Base-by-base conservation (phyloP, 2,329 filamentous ascomycete genomes). In the Apiospora marii region DNA sequence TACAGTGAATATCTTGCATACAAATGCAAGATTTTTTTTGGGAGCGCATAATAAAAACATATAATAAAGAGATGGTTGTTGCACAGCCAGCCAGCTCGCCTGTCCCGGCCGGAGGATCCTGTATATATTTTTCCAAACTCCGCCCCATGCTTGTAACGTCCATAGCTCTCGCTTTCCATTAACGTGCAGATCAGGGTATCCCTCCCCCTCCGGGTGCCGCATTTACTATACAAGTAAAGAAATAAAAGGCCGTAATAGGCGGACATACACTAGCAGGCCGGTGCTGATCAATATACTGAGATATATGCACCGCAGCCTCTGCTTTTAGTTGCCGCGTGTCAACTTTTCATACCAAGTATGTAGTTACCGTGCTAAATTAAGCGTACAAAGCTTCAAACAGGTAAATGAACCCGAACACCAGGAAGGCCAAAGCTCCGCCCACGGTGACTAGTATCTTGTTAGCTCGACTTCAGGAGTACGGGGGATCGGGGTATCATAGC, bases 331-430 rank as follows among this genome's bases (percentile, higher is more conserved):
- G 19, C 58, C 30, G 34, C 13, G 3, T 41, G 22, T 41, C 19
- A n/a, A 14, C 34, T 22, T 13, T n/a, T n/a, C 34, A 24, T 64
- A 64, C 34, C 34, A 19, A 41, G 22, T 51, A 51, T 27, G 53
- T 68, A 61, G 53, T n/a, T 30, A n/a, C 8, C 19, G 22, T 34
- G 58, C 58, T 41, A n/a, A 41, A 41, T 74, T 83, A 89, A 70
- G 83, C 83, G 79, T 90, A 91, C 79, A 95, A 85, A 19, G 93
- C 92, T 83, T 98, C 96, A 74, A 95, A 86, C 49, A 97, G 85
- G 84, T 99, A 99, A 77, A 99, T 95, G 77, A 98, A 83, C 74
- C 95, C 96, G 81, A 99, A 99, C 43, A 95, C 83, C 68, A 98
- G 86, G 85, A 99, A 99, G 22, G 96, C 95, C 72, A 93, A 84